Conservation (phyloP, 768 basidiomycete species). For the Pholiota conissans region DNA sequence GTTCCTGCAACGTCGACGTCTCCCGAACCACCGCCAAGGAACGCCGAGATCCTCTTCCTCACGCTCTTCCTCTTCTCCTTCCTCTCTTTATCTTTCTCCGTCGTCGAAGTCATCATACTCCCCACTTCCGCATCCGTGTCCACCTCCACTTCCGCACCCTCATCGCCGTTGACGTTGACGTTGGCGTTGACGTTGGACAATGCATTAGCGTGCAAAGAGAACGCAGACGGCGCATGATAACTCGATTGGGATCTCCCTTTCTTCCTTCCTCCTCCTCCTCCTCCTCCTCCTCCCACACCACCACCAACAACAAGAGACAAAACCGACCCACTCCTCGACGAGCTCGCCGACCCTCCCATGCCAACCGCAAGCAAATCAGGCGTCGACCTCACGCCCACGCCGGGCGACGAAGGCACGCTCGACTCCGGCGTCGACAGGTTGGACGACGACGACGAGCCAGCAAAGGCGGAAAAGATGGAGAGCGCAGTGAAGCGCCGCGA, state of each 20-base stretch:
- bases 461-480: background rate
- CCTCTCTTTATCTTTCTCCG: too few relatives aligned
- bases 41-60: conserved; percentile 1
- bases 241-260: too few relatives aligned
- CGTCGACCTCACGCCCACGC: background rate
- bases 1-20: too few relatives aligned
- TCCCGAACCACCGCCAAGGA: conserved; percentile 1
- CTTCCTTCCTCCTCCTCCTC: too few relatives aligned
- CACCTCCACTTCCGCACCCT: background rate
- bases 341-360: background rate
- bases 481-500: too few relatives aligned
- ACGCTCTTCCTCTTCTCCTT: background rate
- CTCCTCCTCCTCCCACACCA: too few relatives aligned
- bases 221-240: too few relatives aligned
- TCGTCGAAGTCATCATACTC: conserved; percentile 14
- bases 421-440: background rate
- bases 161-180: background rate
- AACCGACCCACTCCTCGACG: background rate
- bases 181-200: too few relatives aligned
- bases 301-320: too few relatives aligned
- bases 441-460: background rate
- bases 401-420: background rate
- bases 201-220: too few relatives aligned
- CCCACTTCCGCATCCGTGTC: background rate
- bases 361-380: background rate